Percentiles rank a stretch among this genome's conserved stretches.
Conservation (phyloP, 192 early-diverging fungal genomes). For the Ramicandelaber brevisporus region DNA sequence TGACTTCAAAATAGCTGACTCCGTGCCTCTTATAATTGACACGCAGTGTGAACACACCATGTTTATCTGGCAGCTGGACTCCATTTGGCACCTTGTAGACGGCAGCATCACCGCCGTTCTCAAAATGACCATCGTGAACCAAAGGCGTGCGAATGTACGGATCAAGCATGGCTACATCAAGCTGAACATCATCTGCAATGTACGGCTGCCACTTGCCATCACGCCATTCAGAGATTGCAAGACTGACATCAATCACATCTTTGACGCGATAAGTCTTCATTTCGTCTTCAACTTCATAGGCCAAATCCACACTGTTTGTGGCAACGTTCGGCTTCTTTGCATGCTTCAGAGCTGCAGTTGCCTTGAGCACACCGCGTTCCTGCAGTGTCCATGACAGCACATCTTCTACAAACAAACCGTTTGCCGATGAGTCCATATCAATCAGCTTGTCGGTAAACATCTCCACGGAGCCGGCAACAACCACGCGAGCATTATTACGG, state of each 20-base stretch:
- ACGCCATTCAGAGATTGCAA: slow-evolving; percentile 55
- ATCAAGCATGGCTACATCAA: slow-evolving; percentile 91
- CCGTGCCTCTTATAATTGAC: slow-evolving; percentile 84
- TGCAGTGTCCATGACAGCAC: slow-evolving; percentile 76
- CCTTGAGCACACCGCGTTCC: slow-evolving; percentile 71
- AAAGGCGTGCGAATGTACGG: slow-evolving; percentile 73
- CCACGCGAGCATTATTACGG: slow-evolving; percentile 62
- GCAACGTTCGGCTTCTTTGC: slow-evolving; percentile 45
- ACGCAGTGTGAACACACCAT: slow-evolving; percentile 92
- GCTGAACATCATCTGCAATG: slow-evolving; percentile 52
- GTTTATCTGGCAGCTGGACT: slow-evolving; percentile 73
- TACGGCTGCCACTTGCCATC: slow-evolving; percentile 64
- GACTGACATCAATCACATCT: too few species aligned
- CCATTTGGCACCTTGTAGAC: too few species aligned
- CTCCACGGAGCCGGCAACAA: slow-evolving; percentile 53
- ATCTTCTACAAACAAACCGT: slow-evolving; percentile 44
- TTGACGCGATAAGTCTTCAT: too few species aligned
- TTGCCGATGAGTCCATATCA: slow-evolving; percentile 14
- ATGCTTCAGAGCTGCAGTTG: too few species aligned
- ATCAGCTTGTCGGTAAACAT: slow-evolving; percentile 58
- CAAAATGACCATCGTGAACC: too few species aligned
- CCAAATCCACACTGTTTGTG: slow-evolving; percentile 77
- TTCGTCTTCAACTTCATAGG: slow-evolving; percentile 64
- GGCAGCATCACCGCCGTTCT: slow-evolving; percentile 18
- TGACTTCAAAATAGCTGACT: slow-evolving; percentile 38